A percentile compares a stretch with the other conserved stretches of the same genome.
phyloP scores from a whole-genome alignment of 495 filamentous ascomycete genomes.

The Hyaloscypha hepaticicola region DNA sequence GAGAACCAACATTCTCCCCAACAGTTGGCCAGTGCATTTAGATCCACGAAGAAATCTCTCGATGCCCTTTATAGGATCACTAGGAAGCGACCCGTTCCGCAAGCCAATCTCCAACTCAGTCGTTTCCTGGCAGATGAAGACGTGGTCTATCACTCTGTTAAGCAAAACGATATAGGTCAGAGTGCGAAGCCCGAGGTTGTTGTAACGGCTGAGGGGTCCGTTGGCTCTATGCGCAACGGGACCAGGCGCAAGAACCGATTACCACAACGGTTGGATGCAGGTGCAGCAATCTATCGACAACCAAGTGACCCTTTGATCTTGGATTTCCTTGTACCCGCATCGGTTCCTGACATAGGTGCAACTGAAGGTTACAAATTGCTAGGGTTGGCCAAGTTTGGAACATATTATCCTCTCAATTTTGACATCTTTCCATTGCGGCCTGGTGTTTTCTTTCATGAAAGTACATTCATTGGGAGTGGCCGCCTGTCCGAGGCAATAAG shows the following conservation, averaged over 20 bases:
- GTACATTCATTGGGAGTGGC: slow-evolving; percentile 74
- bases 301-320: slow-evolving; percentile 46
- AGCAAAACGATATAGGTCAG: slow-evolving; percentile 32
- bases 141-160: slow-evolving; percentile 21
- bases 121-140: slow-evolving; percentile 32
- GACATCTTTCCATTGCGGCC: slow-evolving; percentile 62
- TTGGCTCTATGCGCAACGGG: neutral
- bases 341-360: slow-evolving; percentile 26
- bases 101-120: slow-evolving; percentile 23
- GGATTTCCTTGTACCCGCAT: slow-evolving; percentile 30
- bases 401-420: slow-evolving; percentile 74
- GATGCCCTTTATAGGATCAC: slow-evolving; percentile 44
- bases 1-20: slow-evolving; percentile 31
- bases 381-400: slow-evolving; percentile 59
- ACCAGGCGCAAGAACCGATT: slow-evolving; percentile 43
- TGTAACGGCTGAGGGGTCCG: slow-evolving; percentile 9
- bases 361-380: slow-evolving; percentile 45
- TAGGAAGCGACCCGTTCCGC: slow-evolving; percentile 8
- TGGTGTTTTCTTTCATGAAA: slow-evolving; percentile 74
- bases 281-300: slow-evolving; percentile 47
- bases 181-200: slow-evolving; percentile 31
- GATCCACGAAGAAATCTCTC: slow-evolving; percentile 43
- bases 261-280: slow-evolving; percentile 53
- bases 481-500: slow-evolving; percentile 54
- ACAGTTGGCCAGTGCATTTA: slow-evolving; percentile 33